Conservation (phyloP, 1,139 yeast genomes). For the Nematodospora anomalae region DNA sequence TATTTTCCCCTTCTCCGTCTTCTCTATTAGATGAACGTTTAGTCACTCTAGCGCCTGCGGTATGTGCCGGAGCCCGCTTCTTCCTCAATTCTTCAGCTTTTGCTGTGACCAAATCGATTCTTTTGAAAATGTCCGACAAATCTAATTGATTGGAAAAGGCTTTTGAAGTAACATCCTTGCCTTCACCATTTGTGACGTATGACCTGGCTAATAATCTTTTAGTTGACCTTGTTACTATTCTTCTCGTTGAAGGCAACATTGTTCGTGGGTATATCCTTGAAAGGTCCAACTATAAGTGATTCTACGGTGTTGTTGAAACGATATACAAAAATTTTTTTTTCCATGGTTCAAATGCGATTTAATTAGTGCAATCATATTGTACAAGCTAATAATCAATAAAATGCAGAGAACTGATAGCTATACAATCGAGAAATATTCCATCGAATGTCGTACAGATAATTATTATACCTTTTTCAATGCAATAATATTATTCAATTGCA, state of each 20-base stretch:
- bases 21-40: background rate
- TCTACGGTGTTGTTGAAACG: background rate
- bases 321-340: background rate
- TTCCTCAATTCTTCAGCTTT: constrained; percentile 9
- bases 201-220: constrained; percentile 8
- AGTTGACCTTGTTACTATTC: constrained; percentile 6
- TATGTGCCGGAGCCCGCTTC: background rate
- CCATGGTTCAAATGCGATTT: no score
- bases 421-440: no score
- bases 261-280: background rate
- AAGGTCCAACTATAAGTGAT: background rate
- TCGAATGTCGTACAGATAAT: no score
- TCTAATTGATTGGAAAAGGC: constrained; percentile 18
- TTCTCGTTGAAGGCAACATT: constrained; percentile 11
- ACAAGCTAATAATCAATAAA: no score
- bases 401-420: no score
- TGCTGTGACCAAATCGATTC: constrained; percentile 33
- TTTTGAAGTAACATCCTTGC: constrained; percentile 6
- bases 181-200: constrained; percentile 10
- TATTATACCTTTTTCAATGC: no score
- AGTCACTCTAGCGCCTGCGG: background rate
- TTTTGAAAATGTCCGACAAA: constrained; percentile 34
- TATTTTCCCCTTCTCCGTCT: background rate
- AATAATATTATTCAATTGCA: background rate
- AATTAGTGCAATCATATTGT: no score